Percentiles rank a stretch among this genome's conserved stretches.
These are phyloP conservation scores for Phlebiopsis gigantea DNA, from an alignment of 768 basidiomycete genomes.

Conservation along the genomic window DNA sequence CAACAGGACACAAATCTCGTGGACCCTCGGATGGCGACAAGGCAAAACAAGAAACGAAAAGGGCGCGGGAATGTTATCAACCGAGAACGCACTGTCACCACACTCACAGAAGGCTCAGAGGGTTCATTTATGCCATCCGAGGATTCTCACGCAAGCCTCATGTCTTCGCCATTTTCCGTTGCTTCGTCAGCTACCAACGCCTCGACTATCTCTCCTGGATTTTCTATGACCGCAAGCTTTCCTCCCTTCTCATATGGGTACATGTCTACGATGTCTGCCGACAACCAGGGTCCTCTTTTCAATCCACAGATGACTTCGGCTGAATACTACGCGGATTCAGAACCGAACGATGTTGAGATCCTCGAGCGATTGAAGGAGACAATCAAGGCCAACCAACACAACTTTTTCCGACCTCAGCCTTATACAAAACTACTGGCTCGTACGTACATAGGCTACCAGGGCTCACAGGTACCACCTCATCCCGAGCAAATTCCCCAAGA, in stretches of 20 bases:
- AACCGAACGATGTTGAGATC: constrained; percentile 63
- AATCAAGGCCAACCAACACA: constrained; percentile 70
- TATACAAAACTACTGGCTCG: constrained; percentile 59
- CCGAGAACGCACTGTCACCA: constrained; percentile 66
- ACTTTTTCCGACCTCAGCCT: constrained; percentile 61
- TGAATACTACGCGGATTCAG: constrained; percentile 11
- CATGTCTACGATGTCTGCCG: constrained; percentile 27
- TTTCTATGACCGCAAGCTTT: constrained; percentile 28
- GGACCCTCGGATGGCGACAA: constrained; percentile 42
- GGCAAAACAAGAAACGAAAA: constrained; percentile 62
- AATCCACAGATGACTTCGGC: constrained; percentile 19
- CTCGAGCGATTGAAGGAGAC: constrained; percentile 69
- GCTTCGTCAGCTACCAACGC: constrained; percentile 28
- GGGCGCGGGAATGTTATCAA: constrained; percentile 46
- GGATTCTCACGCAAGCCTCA: constrained; percentile 30
- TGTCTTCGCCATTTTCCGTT: constrained; percentile 35
- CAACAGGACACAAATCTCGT: constrained; percentile 12
- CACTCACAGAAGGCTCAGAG: constrained; percentile 55
- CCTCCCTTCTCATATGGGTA: constrained; percentile 31
- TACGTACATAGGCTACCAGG: constrained; percentile 54
- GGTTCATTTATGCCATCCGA: constrained; percentile 45
- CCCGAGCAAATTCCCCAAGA: constrained; percentile 31
- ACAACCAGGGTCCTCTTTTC: constrained; percentile 24
- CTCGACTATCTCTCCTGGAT: constrained; percentile 29
- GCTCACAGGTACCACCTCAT: constrained; percentile 29